A percentile compares a stretch with the other conserved stretches of the same genome.
Conservation (phyloP, 1,284 basidiomycete genomes). For the Sporisorium scitamineum region DNA sequence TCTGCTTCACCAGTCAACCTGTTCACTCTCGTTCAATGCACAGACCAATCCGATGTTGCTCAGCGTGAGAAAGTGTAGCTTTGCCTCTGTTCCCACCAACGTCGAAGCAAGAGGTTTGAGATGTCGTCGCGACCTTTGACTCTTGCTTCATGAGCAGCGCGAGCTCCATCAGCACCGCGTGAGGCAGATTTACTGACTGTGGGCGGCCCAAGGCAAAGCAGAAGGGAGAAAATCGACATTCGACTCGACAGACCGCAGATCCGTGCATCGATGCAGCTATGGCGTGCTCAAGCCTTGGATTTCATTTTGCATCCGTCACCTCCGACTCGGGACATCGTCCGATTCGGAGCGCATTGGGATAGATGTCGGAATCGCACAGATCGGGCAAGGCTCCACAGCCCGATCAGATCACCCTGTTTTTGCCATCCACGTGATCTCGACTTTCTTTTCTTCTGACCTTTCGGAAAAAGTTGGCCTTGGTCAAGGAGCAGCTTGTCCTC, state of each 20-base stretch:
- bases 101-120: not conserved
- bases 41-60: conserved; percentile 13
- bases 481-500: not conserved
- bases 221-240: not conserved
- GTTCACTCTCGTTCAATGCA: conserved; percentile 9
- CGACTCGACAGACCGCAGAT: conserved; percentile 10
- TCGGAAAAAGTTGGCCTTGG: conserved; percentile 30
- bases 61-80: not conserved
- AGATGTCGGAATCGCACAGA: not conserved
- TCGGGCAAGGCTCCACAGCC: not conserved
- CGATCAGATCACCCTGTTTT: not conserved
- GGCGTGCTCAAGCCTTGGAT: conserved; percentile 34
- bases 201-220: not conserved
- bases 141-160: not conserved
- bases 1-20: not conserved
- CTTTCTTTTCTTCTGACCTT: conserved; percentile 23
- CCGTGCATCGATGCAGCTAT: conserved; percentile 24
- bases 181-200: not conserved
- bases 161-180: too few species aligned
- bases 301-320: conserved; percentile 20
- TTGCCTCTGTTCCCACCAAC: not conserved
- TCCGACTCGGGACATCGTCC: conserved; percentile 25
- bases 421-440: conserved; percentile 36
- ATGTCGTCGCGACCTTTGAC: too few species aligned
- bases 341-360: not conserved